Evolutionary conservation across 1,284 basidiomycete genomes (phyloP), one percentile per base, ranked within the genome.

Genomic region (Apiotrichum domesticum): DNA sequence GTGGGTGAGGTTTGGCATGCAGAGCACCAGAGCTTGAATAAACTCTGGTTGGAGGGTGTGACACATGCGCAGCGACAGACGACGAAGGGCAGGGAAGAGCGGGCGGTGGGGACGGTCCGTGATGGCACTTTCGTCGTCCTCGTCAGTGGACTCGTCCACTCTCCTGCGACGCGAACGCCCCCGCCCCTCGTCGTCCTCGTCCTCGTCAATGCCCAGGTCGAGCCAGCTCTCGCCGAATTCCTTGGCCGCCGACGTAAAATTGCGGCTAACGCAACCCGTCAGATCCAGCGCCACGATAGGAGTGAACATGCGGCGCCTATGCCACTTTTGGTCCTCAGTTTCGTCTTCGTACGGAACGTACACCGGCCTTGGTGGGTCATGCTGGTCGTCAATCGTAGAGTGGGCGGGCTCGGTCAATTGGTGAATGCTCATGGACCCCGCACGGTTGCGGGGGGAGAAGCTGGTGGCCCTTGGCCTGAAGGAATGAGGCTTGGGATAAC

Each of bases 191-290:
- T 77, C 68, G 40, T 84, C 82, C 41, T 80, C 78, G 69, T 80
- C 21, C 21, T 76, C 70, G 11, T 84, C 83, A 15, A 78, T 77
- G 13, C 66, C 67, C 2, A 66, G 59, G 8, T 64, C 65, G 32
- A 93, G 77, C 76, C 89, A 84, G 48, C 81, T 82, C 55, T 83
- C 80, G 59, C 92, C 90, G 70, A 97, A 94, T 57, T 89, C 86
- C 40, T 83, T 81, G 64, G 96, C 82, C 0, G 88, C 90, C 62
- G 85, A 84, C 57, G 88, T 86, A 68, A 97, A 97, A 6, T 88
- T 86, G 15, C 84, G 83, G 69, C 90, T 93, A 70, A 97, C 87
- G 73, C 95, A 98, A 64, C 93, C 94, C 21, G 93, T 97, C 52
- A 98, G 78, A 72, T 98, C 95, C 40, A 96, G 80, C 2, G 93